phyloP scores from a whole-genome alignment of 495 filamentous ascomycete species.

The Friedmanniomyces simplex region DNA sequence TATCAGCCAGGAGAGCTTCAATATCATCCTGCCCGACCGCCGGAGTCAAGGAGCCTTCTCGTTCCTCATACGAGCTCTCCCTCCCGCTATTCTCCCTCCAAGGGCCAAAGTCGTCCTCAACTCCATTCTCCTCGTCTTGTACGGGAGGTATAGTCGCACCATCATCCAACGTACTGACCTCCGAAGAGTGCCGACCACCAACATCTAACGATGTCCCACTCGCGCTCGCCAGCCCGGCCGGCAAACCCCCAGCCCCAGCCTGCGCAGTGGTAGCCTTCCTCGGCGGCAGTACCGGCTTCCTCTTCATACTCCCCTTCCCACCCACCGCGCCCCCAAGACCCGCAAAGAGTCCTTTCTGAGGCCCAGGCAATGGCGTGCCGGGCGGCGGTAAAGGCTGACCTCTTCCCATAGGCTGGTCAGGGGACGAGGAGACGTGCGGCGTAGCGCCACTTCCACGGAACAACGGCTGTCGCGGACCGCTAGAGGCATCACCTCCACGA shows the following conservation, averaged over 20 bases:
- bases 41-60: neutral
- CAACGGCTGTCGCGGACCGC: neutral
- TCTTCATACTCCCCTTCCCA: conserved; percentile 3
- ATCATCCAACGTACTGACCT: neutral
- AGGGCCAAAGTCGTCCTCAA: conserved; percentile 16
- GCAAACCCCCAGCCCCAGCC: neutral
- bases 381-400: conserved; percentile 28
- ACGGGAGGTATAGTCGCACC: neutral
- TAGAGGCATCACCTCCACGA: conserved; percentile 12
- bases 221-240: neutral
- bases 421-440: neutral
- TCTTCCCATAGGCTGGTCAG: conserved; percentile 23
- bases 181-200: neutral
- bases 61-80: neutral
- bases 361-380: conserved; percentile 20
- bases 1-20: neutral
- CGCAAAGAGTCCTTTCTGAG: neutral
- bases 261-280: neutral
- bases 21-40: neutral
- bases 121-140: neutral
- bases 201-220: neutral
- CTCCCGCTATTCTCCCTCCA: conserved; percentile 16
- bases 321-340: neutral
- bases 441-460: neutral
- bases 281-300: conserved; percentile 14